Percentiles rank a stretch among this genome's conserved stretches.
These are phyloP conservation scores for Macrotyloma uniflorum DNA, from an alignment of 306 rosid species.

Conservation along the genomic window DNA sequence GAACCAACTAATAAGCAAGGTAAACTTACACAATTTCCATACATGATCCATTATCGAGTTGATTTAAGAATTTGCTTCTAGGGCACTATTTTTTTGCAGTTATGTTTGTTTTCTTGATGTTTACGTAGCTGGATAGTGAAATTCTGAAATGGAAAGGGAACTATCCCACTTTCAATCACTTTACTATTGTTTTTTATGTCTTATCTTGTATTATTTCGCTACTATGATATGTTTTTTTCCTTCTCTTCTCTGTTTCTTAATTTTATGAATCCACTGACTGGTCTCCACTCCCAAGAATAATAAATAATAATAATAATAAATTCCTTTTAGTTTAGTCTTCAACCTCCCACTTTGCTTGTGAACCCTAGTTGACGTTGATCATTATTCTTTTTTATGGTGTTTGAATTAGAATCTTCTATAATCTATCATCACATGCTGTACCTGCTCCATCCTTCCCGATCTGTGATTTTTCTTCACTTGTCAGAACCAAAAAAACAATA, in stretches of 20 bases:
- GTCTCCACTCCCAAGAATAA: not conserved
- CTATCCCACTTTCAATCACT: not conserved
- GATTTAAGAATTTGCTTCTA: not conserved
- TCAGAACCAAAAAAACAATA: not conserved
- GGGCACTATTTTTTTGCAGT: not conserved
- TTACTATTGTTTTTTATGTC: not conserved
- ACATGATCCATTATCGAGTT: not conserved
- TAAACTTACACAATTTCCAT: not conserved
- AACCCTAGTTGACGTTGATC: not conserved
- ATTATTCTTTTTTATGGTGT: constrained; percentile 6
- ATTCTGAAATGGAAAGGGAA: constrained; percentile 30
- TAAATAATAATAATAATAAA: not conserved
- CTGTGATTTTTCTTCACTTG: not conserved
- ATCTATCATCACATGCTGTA: not conserved
- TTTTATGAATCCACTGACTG: not conserved
- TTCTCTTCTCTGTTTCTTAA: not conserved
- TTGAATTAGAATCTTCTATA: constrained; percentile 10
- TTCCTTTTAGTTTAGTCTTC: not conserved
- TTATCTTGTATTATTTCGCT: not conserved
- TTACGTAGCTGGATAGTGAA: not conserved
- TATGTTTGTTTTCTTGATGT: not conserved
- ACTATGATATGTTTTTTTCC: too few relatives aligned
- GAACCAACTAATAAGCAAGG: constrained; percentile 45
- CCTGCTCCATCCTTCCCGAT: not conserved
- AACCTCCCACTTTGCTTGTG: not conserved